Conservation (phyloP, 805 yeast species). For the Barnettozyma botsteinii region DNA sequence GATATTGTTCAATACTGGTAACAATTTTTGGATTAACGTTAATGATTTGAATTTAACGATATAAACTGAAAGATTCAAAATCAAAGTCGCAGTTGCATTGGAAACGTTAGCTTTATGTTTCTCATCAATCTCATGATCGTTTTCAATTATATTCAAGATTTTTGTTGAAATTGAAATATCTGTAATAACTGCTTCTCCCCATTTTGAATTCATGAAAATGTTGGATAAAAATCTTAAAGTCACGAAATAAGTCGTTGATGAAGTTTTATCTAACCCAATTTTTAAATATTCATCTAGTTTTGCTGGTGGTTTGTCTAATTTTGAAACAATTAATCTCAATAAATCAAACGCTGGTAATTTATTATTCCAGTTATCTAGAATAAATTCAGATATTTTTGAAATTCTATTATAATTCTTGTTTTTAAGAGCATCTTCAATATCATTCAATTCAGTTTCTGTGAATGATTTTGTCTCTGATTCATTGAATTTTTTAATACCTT, state of each 20-base stretch:
- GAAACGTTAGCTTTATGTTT: slow-evolving; percentile 26
- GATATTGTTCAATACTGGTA: slow-evolving; percentile 26
- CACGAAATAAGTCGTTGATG: slow-evolving; percentile 38
- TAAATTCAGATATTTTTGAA: slow-evolving; percentile 31
- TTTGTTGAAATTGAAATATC: slow-evolving; percentile 37
- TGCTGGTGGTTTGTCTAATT: slow-evolving; percentile 35
- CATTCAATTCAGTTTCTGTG: slow-evolving; percentile 27
- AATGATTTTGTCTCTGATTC: slow-evolving; percentile 42
- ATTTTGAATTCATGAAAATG: slow-evolving; percentile 37
- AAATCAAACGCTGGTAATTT: slow-evolving; percentile 57
- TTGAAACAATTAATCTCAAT: slow-evolving; percentile 43
- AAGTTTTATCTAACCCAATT: slow-evolving; percentile 32
- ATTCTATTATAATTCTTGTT: slow-evolving; percentile 28
- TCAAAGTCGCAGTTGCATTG: slow-evolving; percentile 43
- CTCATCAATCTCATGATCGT: slow-evolving; percentile 9
- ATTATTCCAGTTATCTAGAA: slow-evolving; percentile 42
- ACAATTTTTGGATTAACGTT: slow-evolving; percentile 27
- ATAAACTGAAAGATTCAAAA: slow-evolving; percentile 43
- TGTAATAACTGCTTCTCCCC: slow-evolving; percentile 43
- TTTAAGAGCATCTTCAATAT: slow-evolving; percentile 29
- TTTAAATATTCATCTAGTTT: slow-evolving; percentile 36
- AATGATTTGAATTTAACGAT: slow-evolving; percentile 26
- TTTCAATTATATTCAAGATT: slow-evolving; percentile 23
- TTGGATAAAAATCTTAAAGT: slow-evolving; percentile 54
- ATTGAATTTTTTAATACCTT: slow-evolving; percentile 72